A percentile compares a stretch with the other conserved stretches of the same genome.
These are phyloP conservation scores for Penicillium fuscoglaucum DNA, from an alignment of 2,329 filamentous ascomycete genomes.

Conservation along the genomic window DNA sequence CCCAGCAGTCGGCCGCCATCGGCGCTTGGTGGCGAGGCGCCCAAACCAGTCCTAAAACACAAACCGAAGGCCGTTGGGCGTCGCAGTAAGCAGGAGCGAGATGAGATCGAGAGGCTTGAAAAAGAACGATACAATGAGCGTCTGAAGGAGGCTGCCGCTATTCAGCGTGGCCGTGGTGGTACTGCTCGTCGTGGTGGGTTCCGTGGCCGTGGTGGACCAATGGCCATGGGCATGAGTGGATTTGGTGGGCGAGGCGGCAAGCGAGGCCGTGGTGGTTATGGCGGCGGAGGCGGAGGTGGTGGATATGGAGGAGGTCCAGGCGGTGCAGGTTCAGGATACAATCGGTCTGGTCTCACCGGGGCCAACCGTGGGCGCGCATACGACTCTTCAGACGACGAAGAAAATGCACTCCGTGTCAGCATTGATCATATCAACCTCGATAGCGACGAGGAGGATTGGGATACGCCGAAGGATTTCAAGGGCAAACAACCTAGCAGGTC, in stretches of 20 bases:
- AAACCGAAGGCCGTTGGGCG: conserved; percentile 45
- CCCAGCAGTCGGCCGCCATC: conserved; percentile 27
- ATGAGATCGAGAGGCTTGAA: conserved; percentile 45
- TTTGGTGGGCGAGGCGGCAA: conserved; percentile 26
- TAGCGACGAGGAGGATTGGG: conserved; percentile 51
- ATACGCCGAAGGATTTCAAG: conserved; percentile 29
- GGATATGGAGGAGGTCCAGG: conserved; percentile 31
- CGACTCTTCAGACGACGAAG: conserved; percentile 49
- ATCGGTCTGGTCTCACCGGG: conserved; percentile 30
- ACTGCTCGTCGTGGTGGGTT: conserved; percentile 34
- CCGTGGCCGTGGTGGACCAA: conserved; percentile 33
- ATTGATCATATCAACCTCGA: conserved; percentile 60
- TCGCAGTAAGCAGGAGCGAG: conserved; percentile 49
- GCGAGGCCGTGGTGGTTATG: conserved; percentile 27
- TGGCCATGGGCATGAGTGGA: conserved; percentile 30
- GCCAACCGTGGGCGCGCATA: conserved; percentile 23
- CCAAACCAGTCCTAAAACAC: conserved; percentile 45
- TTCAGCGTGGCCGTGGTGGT: conserved; percentile 35
- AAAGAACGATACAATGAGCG: conserved; percentile 43
- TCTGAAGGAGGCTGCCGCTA: conserved; percentile 43
- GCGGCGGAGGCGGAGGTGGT: conserved; percentile 26
- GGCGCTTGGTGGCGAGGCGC: conserved; percentile 27
- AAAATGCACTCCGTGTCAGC: conserved; percentile 49
- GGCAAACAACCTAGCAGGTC: conserved; percentile 35
- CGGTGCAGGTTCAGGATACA: conserved; percentile 29